Percentiles rank a stretch among this genome's conserved stretches.
Conservation (phyloP, 2,329 filamentous ascomycete species). For the Esteya vermicola region DNA sequence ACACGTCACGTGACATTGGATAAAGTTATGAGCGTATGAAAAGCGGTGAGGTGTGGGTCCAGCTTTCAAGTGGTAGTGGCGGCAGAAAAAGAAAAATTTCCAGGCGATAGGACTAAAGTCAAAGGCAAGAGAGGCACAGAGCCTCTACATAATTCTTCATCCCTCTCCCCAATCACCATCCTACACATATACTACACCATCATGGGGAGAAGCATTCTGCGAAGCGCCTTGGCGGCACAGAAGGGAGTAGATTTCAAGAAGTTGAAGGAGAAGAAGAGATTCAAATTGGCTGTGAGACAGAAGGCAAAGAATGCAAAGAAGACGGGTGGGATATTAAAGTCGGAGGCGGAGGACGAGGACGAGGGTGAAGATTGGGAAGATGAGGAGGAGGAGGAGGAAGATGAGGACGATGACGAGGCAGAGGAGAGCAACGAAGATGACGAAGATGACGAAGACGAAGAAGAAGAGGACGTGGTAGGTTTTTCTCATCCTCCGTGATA, state of each 20-base stretch:
- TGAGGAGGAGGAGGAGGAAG: conserved; percentile 25
- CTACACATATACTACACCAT: neutral
- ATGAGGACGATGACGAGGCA: conserved; percentile 18
- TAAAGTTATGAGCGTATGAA: too few relatives aligned
- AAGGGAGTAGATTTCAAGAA: conserved; percentile 40
- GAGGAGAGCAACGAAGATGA: conserved; percentile 13
- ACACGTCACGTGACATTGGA: too few relatives aligned
- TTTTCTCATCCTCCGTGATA: too few relatives aligned
- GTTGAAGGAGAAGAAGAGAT: conserved; percentile 32
- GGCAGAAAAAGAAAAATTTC: too few relatives aligned
- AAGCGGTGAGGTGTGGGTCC: too few relatives aligned
- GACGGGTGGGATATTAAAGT: conserved; percentile 10
- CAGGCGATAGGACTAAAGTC: too few relatives aligned
- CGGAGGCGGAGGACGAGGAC: conserved; percentile 26
- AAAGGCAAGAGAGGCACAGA: too few relatives aligned
- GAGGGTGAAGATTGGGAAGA: conserved; percentile 15
- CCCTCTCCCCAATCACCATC: neutral
- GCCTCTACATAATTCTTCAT: too few relatives aligned
- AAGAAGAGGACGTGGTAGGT: conserved; percentile 17
- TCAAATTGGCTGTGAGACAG: conserved; percentile 25
- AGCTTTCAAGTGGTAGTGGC: too few relatives aligned
- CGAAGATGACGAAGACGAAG: conserved; percentile 21
- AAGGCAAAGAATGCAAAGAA: conserved; percentile 16
- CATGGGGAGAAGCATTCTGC: conserved; percentile 28
- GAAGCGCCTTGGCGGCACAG: conserved; percentile 38